phyloP scores from a whole-genome alignment of 345 rosid species.

The rapeseed (Brassica napus) region Da-Ae NC_063436.1:11619501-11620000 shows the following conservation, averaged over 20 bases:
- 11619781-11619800: conserved; percentile 17
- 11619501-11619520: conserved; percentile 30
- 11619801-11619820: conserved; percentile 70
- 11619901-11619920: conserved; percentile 46
- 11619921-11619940: conserved; percentile 22
- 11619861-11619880: conserved; percentile 71
- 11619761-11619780: not conserved
- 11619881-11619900: conserved; percentile 75
- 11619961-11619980: not conserved
- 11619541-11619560: conserved; percentile 33
- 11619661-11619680: conserved; percentile 46
- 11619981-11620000: not conserved
- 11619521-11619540: conserved; percentile 32
- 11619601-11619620: conserved; percentile 51
- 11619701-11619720: conserved; percentile 45
- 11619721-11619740: not conserved
- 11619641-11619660: conserved; percentile 57
- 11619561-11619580: conserved; percentile 41
- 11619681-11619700: conserved; percentile 63
- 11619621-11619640: conserved; percentile 49
- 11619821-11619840: conserved; percentile 63
- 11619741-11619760: not conserved
- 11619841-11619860: conserved; percentile 82
- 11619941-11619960: conserved; percentile 47
- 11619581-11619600: conserved; percentile 35